Evolutionary conservation across 768 basidiomycete species (phyloP).

Genomic region (Mycena rosella): DNA sequence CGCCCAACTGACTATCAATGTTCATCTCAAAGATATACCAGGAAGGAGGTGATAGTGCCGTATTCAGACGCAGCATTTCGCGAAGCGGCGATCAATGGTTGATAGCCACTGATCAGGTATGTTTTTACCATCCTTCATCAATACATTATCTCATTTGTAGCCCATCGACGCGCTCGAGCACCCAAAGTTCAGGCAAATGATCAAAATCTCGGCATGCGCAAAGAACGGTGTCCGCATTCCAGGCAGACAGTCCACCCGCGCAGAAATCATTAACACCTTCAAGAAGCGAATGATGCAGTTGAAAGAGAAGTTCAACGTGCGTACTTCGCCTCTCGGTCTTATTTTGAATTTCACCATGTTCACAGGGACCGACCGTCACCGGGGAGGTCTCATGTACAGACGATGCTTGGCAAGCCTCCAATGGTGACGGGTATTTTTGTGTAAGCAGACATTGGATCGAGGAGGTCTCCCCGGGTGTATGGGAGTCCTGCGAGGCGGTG

Average conservation of each 20-base stretch:
- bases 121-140: not conserved
- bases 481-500: slow-evolving; percentile 45
- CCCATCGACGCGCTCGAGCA: slow-evolving; percentile 46
- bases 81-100: slow-evolving; percentile 50
- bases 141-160: not conserved
- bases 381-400: slow-evolving; percentile 49
- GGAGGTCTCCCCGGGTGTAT: slow-evolving; percentile 39
- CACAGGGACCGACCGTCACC: slow-evolving; percentile 34
- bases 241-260: slow-evolving; percentile 38
- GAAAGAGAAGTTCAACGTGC: slow-evolving; percentile 15
- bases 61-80: slow-evolving; percentile 31
- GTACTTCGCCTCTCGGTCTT: slow-evolving; percentile 6
- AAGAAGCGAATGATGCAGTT: slow-evolving; percentile 7
- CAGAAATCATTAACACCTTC: slow-evolving; percentile 44
- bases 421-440: slow-evolving; percentile 53
- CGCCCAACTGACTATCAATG: not conserved
- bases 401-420: slow-evolving; percentile 55
- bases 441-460: slow-evolving; percentile 56
- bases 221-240: slow-evolving; percentile 47
- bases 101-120: slow-evolving; percentile 51
- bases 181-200: slow-evolving; percentile 40
- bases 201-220: slow-evolving; percentile 32
- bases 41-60: slow-evolving; percentile 6
- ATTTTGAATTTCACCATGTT: not conserved
- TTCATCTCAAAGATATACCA: not conserved